Conservation (phyloP, 2,329 filamentous ascomycete species). For the Stachybotrys chartarum region DNA sequence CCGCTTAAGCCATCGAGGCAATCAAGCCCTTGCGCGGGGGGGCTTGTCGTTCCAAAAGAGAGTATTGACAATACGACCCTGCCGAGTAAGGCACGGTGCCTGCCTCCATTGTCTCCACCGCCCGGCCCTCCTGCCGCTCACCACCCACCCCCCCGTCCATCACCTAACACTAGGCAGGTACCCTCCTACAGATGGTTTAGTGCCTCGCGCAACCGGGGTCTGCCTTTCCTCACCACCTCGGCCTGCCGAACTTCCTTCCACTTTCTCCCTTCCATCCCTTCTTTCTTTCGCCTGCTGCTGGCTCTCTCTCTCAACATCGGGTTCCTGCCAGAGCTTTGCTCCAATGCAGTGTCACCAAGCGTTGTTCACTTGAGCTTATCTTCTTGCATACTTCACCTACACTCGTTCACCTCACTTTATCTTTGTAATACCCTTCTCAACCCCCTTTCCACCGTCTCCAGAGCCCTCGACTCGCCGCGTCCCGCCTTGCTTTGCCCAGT, state of each 20-base stretch:
- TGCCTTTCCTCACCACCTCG: not conserved
- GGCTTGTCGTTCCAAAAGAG: too few relatives aligned
- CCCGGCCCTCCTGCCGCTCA: not conserved
- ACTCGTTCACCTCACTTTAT: not conserved
- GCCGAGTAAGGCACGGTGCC: not conserved
- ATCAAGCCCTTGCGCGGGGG: not conserved
- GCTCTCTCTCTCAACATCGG: constrained; percentile 1
- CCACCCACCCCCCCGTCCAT: not conserved
- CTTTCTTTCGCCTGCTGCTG: constrained; percentile 1
- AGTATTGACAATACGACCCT: not conserved
- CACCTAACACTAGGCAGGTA: not conserved
- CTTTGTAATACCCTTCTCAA: not conserved
- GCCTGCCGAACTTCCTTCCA: constrained; percentile 8
- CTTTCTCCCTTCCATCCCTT: constrained; percentile 3
- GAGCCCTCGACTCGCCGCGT: not conserved
- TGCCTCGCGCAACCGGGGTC: not conserved
- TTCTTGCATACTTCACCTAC: not conserved
- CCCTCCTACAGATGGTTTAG: not conserved
- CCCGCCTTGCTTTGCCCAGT: not conserved
- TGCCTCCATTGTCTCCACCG: not conserved
- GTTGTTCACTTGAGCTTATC: not conserved
- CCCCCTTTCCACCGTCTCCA: not conserved
- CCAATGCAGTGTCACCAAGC: not conserved
- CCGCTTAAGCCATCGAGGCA: too few relatives aligned
- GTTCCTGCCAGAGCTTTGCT: constrained; percentile 1